Percentiles rank a stretch among this genome's conserved stretches.
phyloP scores from a whole-genome alignment of 371 early-diverging fungal genomes.

The Rhizopus delemar region DNA sequence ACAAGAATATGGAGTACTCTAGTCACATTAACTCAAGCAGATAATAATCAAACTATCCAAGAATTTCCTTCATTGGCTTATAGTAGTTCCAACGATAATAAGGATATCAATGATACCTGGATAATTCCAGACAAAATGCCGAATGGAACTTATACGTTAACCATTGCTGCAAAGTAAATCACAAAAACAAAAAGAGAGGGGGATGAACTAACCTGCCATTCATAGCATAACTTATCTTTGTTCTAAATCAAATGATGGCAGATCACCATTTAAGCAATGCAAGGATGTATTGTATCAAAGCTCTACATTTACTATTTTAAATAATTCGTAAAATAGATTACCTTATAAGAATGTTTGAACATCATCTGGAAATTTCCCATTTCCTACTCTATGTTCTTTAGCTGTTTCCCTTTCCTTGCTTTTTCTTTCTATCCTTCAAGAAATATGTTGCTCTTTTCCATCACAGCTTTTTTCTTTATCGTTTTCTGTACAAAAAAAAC shows the following conservation, averaged over 20 bases:
- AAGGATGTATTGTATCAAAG: background rate
- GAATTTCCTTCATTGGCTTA: conserved; percentile 19
- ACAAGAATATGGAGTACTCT: conserved; percentile 31
- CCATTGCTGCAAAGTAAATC: conserved; percentile 40
- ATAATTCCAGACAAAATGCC: conserved; percentile 29
- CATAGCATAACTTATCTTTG: conserved; percentile 37
- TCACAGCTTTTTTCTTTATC: too few relatives aligned
- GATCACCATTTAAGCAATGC: conserved; percentile 18
- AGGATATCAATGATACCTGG: conserved; percentile 22
- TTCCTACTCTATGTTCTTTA: too few relatives aligned
- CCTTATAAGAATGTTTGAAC: too few relatives aligned
- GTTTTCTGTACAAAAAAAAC: too few relatives aligned
- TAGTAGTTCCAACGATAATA: conserved; percentile 12
- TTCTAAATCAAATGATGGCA: conserved; percentile 31
- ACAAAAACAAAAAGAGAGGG: background rate
- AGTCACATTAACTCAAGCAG: conserved; percentile 15
- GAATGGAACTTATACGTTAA: conserved; percentile 30
- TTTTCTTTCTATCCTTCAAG: too few relatives aligned
- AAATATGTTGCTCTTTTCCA: too few relatives aligned
- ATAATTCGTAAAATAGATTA: too few relatives aligned
- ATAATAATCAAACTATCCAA: conserved; percentile 16
- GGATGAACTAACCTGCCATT: background rate
- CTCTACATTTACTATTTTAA: background rate
- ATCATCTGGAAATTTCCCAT: too few relatives aligned
- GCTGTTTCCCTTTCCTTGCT: too few relatives aligned